These are phyloP conservation scores for Xylariaceae sp. DNA, from an alignment of 2,329 filamentous ascomycete species.

Conservation along the genomic window DNA sequence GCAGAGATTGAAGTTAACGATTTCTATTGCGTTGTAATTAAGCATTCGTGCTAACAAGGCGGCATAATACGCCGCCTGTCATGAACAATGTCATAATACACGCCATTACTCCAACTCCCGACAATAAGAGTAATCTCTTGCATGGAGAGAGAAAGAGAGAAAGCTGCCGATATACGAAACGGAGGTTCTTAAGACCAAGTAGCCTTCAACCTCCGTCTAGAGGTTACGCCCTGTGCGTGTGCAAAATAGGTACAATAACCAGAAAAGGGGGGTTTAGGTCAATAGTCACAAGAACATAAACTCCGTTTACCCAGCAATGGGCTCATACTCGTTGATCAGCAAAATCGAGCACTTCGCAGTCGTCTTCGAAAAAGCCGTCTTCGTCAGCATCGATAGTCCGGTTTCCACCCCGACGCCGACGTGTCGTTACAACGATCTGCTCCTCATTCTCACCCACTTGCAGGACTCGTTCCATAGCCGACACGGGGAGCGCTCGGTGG, in stretches of 20 bases:
- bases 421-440: constrained; percentile 77
- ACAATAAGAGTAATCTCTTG: constrained; percentile 18
- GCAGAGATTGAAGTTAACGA: not conserved
- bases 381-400: constrained; percentile 51
- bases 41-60: constrained; percentile 19
- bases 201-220: not conserved
- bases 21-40: constrained; percentile 24
- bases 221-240: not conserved
- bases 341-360: constrained; percentile 87
- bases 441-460: constrained; percentile 59
- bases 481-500: constrained; percentile 55
- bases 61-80: constrained; percentile 21
- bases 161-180: constrained; percentile 5
- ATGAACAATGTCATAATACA: constrained; percentile 23
- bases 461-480: constrained; percentile 59
- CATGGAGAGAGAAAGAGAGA: constrained; percentile 21
- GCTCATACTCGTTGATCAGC: constrained; percentile 61
- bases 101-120: constrained; percentile 28
- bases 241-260: constrained; percentile 1
- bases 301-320: constrained; percentile 4
- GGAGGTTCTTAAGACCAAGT: not conserved
- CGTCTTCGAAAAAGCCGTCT: constrained; percentile 84
- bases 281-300: constrained; percentile 9
- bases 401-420: constrained; percentile 58
- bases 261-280: constrained; percentile 7